Evolutionary conservation across 352 stramenopile species (phyloP).

Genomic region (Phytophthora brassicae): DNA sequence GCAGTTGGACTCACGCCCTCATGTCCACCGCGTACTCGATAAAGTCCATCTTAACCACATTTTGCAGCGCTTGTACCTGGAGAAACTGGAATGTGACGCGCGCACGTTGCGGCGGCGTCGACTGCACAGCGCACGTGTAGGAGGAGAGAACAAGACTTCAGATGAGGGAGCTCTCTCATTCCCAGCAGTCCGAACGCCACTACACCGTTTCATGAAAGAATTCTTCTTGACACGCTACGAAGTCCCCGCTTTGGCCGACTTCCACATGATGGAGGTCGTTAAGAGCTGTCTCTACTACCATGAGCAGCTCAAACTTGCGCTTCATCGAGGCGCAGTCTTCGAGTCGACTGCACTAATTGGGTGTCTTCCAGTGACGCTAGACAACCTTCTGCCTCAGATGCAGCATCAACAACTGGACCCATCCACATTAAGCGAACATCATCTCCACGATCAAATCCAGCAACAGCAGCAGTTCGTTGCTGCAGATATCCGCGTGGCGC

Average conservation of each 20-base stretch:
- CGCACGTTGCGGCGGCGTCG: conserved; percentile 21
- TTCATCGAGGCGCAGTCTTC: conserved; percentile 16
- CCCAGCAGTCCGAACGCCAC: conserved; percentile 12
- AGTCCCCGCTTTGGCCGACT: conserved; percentile 59
- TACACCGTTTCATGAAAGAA: conserved; percentile 63
- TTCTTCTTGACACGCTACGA: conserved; percentile 58
- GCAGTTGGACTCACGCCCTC: conserved; percentile 50
- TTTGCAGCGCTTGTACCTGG: conserved; percentile 45
- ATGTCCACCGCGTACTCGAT: conserved; percentile 56
- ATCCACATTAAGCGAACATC: conserved; percentile 2
- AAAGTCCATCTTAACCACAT: conserved; percentile 45
- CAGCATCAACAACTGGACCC: conserved; percentile 6
- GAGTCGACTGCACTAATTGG: conserved; percentile 10
- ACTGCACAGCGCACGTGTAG: conserved; percentile 18
- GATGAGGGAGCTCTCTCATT: neutral
- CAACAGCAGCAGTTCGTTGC: conserved; percentile 24
- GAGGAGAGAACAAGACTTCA: neutral
- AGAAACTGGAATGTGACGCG: conserved; percentile 62
- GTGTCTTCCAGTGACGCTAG: conserved; percentile 14
- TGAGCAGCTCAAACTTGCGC: conserved; percentile 32
- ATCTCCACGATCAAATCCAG: conserved; percentile 9
- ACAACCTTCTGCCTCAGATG: conserved; percentile 23
- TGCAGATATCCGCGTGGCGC: conserved; percentile 46
- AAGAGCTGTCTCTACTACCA: conserved; percentile 64
- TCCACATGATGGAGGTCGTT: conserved; percentile 70